Evolutionary conservation across 495 filamentous ascomycete genomes (phyloP).

Genomic region (Trichodelitschia bisporula): DNA sequence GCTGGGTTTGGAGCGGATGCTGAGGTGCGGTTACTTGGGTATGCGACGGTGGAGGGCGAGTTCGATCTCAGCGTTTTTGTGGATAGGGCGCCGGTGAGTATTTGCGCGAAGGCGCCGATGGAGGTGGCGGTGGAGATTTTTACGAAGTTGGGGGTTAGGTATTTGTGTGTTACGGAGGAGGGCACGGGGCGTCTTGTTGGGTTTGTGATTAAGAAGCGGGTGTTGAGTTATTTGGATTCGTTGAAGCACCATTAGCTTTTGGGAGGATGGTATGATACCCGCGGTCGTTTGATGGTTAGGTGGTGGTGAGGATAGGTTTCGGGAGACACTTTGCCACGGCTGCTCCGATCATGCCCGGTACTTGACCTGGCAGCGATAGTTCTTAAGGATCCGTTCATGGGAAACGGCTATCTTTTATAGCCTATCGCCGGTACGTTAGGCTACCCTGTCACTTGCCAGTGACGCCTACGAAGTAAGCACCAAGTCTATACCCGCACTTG

Average conservation of each 20-base stretch:
- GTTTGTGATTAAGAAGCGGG: slow-evolving; percentile 18
- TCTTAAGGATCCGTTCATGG: no score
- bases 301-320: no score
- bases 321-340: no score
- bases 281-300: no score
- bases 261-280: background rate
- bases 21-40: slow-evolving; percentile 19
- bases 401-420: no score
- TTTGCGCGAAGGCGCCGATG: slow-evolving; percentile 26
- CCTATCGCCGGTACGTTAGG: no score
- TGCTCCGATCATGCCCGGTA: no score
- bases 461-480: no score
- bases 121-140: slow-evolving; percentile 35
- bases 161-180: slow-evolving; percentile 25
- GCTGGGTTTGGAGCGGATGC: slow-evolving; percentile 6
- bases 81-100: slow-evolving; percentile 25
- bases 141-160: slow-evolving; percentile 26
- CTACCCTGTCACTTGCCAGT: no score
- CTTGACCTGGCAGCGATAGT: no score
- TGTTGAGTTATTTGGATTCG: slow-evolving; percentile 14
- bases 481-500: no score
- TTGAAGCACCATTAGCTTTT: slow-evolving; percentile 2
- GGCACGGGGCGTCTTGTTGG: slow-evolving; percentile 15
- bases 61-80: slow-evolving; percentile 23
- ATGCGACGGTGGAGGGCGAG: slow-evolving; percentile 13